Conservation (phyloP, 2,329 filamentous ascomycete species). For the Penicillium sp. region DNA sequence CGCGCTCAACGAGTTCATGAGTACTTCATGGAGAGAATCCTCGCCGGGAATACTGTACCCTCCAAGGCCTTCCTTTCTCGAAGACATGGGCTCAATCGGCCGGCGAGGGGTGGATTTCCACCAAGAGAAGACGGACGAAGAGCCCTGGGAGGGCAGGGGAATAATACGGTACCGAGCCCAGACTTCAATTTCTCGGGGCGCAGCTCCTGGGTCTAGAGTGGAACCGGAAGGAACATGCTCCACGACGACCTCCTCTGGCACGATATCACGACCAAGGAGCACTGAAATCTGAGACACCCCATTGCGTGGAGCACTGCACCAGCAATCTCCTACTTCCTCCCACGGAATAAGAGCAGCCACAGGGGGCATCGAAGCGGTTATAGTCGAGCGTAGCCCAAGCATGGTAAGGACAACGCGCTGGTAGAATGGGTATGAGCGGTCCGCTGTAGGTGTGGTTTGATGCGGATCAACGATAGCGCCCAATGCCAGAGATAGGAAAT, state of each 20-base stretch:
- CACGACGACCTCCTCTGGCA: constrained; percentile 68
- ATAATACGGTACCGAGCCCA: constrained; percentile 53
- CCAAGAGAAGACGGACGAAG: neutral
- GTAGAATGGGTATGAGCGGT: constrained; percentile 23
- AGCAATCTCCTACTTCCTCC: constrained; percentile 82
- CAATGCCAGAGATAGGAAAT: constrained; percentile 68
- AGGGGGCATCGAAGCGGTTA: constrained; percentile 38
- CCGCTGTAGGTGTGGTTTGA: constrained; percentile 60
- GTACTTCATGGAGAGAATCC: constrained; percentile 28
- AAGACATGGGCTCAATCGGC: neutral
- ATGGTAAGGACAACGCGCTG: constrained; percentile 12
- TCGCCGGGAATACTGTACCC: constrained; percentile 10
- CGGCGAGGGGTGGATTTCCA: neutral
- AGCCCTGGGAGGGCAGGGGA: neutral
- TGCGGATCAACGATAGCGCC: constrained; percentile 65
- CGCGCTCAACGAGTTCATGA: constrained; percentile 32
- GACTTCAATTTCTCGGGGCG: constrained; percentile 69
- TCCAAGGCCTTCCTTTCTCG: constrained; percentile 13
- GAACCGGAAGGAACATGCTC: constrained; percentile 68
- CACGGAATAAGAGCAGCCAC: constrained; percentile 65
- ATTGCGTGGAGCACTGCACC: constrained; percentile 65
- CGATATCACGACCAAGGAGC: constrained; percentile 48
- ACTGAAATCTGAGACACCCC: constrained; percentile 45
- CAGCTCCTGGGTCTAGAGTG: constrained; percentile 60
- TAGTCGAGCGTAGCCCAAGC: neutral